A percentile compares a stretch with the other conserved stretches of the same genome.
Conservation (phyloP, 495 filamentous ascomycete species). For the Penicillium atrosanguineum region DNA sequence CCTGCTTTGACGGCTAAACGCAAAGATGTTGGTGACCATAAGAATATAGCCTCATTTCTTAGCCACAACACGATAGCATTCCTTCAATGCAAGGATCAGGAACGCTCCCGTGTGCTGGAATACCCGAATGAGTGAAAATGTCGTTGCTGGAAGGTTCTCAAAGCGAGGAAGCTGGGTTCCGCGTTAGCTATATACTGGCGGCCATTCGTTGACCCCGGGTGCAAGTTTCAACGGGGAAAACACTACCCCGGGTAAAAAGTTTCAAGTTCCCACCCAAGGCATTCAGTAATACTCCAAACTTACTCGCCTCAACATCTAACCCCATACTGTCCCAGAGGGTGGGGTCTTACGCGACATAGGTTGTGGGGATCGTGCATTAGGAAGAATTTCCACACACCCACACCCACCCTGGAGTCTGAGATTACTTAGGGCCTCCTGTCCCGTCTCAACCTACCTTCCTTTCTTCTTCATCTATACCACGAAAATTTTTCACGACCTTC, state of each 20-base stretch:
- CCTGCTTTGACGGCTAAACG: slow-evolving; percentile 12
- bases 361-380: slow-evolving; percentile 31
- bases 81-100: neutral
- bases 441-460: slow-evolving; percentile 5
- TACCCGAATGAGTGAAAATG: neutral
- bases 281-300: slow-evolving; percentile 17
- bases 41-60: neutral
- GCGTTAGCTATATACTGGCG: slow-evolving; percentile 22
- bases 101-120: neutral
- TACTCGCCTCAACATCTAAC: slow-evolving; percentile 23
- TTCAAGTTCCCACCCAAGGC: slow-evolving; percentile 14
- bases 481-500: slow-evolving; percentile 4
- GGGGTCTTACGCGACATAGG: slow-evolving; percentile 27
- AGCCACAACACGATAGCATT: neutral
- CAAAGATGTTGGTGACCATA: neutral
- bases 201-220: slow-evolving; percentile 21
- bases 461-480: slow-evolving; percentile 3
- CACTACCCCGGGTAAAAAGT: slow-evolving; percentile 29
- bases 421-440: slow-evolving; percentile 25
- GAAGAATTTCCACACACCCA: slow-evolving; percentile 22
- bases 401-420: slow-evolving; percentile 13
- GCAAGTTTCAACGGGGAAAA: slow-evolving; percentile 35
- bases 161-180: slow-evolving; percentile 15
- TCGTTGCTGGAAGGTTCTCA: neutral
- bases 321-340: slow-evolving; percentile 33